phyloP scores from a whole-genome alignment of 2,329 filamentous ascomycete genomes.

The Ophiostoma himal-ulmi region DNA sequence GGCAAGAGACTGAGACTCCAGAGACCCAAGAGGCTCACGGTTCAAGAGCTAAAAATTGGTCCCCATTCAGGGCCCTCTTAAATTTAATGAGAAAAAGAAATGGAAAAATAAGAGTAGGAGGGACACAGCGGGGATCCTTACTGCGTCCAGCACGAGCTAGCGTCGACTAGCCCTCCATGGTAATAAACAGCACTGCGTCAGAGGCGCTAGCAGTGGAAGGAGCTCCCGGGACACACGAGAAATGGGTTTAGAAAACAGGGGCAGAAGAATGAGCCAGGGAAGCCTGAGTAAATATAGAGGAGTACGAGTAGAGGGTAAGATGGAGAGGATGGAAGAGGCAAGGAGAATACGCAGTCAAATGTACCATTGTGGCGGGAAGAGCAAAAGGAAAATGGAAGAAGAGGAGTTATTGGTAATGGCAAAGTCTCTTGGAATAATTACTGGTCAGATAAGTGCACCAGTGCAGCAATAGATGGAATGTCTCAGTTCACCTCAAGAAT shows the following conservation, averaged over 20 bases:
- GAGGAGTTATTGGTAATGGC: neutral
- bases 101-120: conserved; percentile 13
- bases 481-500: neutral
- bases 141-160: conserved; percentile 18
- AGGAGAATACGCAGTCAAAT: neutral
- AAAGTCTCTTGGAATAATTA: neutral
- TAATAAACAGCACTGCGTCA: conserved; percentile 18
- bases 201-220: conserved; percentile 21
- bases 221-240: conserved; percentile 17
- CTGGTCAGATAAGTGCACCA: neutral
- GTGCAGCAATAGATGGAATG: neutral
- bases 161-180: conserved; percentile 15
- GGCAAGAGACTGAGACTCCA: too few species aligned
- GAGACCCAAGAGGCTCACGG: too few species aligned
- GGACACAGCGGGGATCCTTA: conserved; percentile 19
- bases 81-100: conserved; percentile 15
- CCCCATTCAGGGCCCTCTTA: conserved; percentile 9
- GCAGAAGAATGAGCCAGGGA: neutral
- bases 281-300: neutral
- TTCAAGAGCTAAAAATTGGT: neutral
- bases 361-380: neutral
- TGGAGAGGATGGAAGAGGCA: neutral
- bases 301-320: too few species aligned
- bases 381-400: neutral
- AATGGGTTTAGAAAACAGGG: conserved; percentile 9